Conservation (phyloP, 208 protist genomes). For the Crithidia mellificae region DNA sequence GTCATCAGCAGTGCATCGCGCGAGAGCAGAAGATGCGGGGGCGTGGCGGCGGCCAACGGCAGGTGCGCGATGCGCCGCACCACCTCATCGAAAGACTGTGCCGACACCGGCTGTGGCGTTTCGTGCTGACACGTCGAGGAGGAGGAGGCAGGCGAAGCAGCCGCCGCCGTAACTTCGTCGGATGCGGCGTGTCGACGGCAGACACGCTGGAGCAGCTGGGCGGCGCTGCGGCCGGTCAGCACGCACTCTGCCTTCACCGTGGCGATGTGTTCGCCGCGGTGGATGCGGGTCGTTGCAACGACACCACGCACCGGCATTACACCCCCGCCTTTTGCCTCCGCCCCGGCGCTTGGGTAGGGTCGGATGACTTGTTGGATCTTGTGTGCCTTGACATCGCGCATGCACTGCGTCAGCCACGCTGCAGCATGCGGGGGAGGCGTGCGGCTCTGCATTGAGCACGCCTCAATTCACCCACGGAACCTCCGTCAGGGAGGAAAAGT, state of each 20-base stretch:
- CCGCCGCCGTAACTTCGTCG: not conserved
- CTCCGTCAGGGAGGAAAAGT: no score
- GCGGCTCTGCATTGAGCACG: slow-evolving; percentile 8
- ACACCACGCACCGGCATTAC: slow-evolving; percentile 56
- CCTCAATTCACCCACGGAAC: no score
- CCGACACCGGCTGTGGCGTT: slow-evolving; percentile 16
- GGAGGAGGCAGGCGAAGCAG: not conserved
- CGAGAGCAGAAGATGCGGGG: slow-evolving; percentile 36
- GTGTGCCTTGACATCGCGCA: slow-evolving; percentile 26
- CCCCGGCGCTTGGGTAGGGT: slow-evolving; percentile 1
- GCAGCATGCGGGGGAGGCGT: slow-evolving; percentile 14
- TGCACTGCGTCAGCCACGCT: slow-evolving; percentile 30
- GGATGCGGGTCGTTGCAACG: slow-evolving; percentile 50
- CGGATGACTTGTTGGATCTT: slow-evolving; percentile 31
- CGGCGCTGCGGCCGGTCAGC: slow-evolving; percentile 52
- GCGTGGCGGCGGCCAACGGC: slow-evolving; percentile 11
- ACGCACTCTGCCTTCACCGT: slow-evolving; percentile 47
- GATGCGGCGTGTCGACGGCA: slow-evolving; percentile 8
- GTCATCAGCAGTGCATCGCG: slow-evolving; percentile 72
- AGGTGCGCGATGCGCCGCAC: slow-evolving; percentile 19
- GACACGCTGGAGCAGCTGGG: slow-evolving; percentile 33
- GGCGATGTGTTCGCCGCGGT: slow-evolving; percentile 62
- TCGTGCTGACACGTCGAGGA: slow-evolving; percentile 1
- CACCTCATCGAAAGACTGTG: slow-evolving; percentile 26
- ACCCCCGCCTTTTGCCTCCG: not conserved